Evolutionary conservation across 1,284 basidiomycete genomes (phyloP).

Genomic region (Trichosporon sp.): DNA sequence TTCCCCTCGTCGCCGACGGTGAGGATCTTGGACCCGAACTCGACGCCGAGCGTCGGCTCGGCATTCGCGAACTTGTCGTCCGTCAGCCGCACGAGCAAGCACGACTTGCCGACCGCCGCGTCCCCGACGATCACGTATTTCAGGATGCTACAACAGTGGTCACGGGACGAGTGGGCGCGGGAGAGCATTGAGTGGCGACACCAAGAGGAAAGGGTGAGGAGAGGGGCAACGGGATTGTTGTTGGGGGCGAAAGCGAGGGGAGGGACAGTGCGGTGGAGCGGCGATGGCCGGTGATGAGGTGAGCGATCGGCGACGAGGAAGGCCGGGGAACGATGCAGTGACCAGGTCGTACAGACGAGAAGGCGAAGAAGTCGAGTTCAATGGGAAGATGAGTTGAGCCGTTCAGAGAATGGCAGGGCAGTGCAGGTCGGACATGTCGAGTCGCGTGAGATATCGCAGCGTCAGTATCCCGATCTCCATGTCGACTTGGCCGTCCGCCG

Average conservation of each 20-base stretch:
- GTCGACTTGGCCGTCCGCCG: neutral
- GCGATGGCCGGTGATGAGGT: neutral
- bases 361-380: neutral
- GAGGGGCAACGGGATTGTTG: neutral
- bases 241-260: neutral
- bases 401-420: neutral
- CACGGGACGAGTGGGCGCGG: neutral
- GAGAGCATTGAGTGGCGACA: neutral
- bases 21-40: constrained; percentile 43
- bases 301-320: too few species aligned
- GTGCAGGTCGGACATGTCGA: too few species aligned
- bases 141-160: constrained; percentile 39
- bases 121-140: constrained; percentile 48
- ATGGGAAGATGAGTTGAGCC: neutral
- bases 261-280: neutral
- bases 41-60: constrained; percentile 45
- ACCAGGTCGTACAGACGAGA: neutral
- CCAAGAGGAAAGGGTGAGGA: neutral
- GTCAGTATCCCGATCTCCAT: neutral
- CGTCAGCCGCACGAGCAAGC: constrained; percentile 39
- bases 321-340: too few species aligned
- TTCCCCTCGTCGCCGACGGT: constrained; percentile 35
- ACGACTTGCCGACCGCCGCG: constrained; percentile 43
- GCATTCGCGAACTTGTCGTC: constrained; percentile 38
- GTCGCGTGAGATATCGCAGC: neutral